Percentiles rank a stretch among this genome's conserved stretches.
Evolutionary conservation across 108 stramenopile genomes (phyloP).

Genomic region (Pseudonitzschia multiseries): DNA sequence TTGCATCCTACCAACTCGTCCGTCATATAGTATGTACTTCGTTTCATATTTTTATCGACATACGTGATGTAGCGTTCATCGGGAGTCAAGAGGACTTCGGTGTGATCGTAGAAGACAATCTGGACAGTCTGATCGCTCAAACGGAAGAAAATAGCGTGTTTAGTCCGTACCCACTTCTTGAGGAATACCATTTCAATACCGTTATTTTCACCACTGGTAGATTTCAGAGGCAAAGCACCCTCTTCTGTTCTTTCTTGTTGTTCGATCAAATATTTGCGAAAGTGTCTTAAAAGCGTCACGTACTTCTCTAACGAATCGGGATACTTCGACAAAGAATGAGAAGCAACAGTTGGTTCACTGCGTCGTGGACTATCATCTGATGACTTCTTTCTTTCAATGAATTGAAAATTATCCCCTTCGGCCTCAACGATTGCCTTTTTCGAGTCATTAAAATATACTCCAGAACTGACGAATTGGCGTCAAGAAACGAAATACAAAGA

Average conservation of each 20-base stretch:
- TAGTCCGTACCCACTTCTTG: slow-evolving; percentile 97
- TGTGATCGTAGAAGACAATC: slow-evolving; percentile 93
- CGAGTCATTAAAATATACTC: slow-evolving; percentile 97
- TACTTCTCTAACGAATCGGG: slow-evolving; percentile 91
- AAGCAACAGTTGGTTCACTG: slow-evolving; percentile 37
- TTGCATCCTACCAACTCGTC: slow-evolving; percentile 69
- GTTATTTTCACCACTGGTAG: not conserved
- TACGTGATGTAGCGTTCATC: slow-evolving; percentile 84
- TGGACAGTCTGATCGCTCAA: slow-evolving; percentile 96
- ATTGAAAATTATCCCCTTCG: slow-evolving; percentile 80
- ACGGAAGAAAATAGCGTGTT: slow-evolving; percentile 96
- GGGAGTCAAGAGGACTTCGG: slow-evolving; percentile 88
- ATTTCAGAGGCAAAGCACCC: slow-evolving; percentile 5
- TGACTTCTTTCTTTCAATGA: slow-evolving; percentile 82
- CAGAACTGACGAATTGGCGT: slow-evolving; percentile 56
- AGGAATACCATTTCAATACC: slow-evolving; percentile 71
- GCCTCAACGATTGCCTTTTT: slow-evolving; percentile 93
- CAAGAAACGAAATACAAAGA: not conserved
- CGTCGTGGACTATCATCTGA: slow-evolving; percentile 26
- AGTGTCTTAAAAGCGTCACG: slow-evolving; percentile 94
- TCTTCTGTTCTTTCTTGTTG: slow-evolving; percentile 77
- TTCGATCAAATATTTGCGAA: slow-evolving; percentile 94
- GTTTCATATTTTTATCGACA: slow-evolving; percentile 83
- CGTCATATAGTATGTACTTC: slow-evolving; percentile 65
- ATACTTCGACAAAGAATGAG: slow-evolving; percentile 77